Evolutionary conservation across 768 basidiomycete species (phyloP).

Genomic region (Hypsizygus marmoreus): DNA sequence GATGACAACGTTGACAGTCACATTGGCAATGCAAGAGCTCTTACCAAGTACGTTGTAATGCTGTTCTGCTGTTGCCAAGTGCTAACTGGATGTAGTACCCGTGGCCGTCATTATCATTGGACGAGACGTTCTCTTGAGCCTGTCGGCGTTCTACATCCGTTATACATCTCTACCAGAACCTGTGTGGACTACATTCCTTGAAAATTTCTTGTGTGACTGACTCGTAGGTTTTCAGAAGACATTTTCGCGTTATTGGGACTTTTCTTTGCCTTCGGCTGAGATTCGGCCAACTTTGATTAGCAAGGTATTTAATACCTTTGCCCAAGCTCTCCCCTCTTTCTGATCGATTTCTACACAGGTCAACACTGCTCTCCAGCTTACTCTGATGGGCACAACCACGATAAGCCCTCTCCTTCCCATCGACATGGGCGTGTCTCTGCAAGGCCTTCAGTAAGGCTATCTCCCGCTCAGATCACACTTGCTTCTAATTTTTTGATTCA

Average conservation of each 20-base stretch:
- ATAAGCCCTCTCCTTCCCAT: slow-evolving; percentile 76
- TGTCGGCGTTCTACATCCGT: slow-evolving; percentile 92
- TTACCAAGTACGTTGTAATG: slow-evolving; percentile 68
- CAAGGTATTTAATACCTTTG: slow-evolving; percentile 54
- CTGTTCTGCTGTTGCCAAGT: slow-evolving; percentile 1
- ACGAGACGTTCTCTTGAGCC: slow-evolving; percentile 80
- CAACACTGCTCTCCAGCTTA: slow-evolving; percentile 90
- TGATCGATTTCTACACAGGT: slow-evolving; percentile 45
- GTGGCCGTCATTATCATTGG: slow-evolving; percentile 87
- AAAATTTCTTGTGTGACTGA: slow-evolving; percentile 1
- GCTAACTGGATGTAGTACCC: slow-evolving; percentile 55
- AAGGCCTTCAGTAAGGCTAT: slow-evolving; percentile 73
- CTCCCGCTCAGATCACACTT: background rate
- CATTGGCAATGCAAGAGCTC: slow-evolving; percentile 80
- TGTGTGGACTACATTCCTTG: slow-evolving; percentile 46
- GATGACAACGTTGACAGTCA: slow-evolving; percentile 91
- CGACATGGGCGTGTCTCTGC: slow-evolving; percentile 56
- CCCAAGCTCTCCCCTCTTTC: background rate
- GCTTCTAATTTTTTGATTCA: slow-evolving; percentile 30
- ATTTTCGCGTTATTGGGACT: slow-evolving; percentile 91
- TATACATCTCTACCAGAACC: slow-evolving; percentile 88
- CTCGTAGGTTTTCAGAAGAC: slow-evolving; percentile 70
- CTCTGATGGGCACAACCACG: slow-evolving; percentile 89
- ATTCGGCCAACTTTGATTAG: slow-evolving; percentile 92
- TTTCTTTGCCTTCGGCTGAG: slow-evolving; percentile 93